Evolutionary conservation across 2,329 filamentous ascomycete species (phyloP).

Genomic region (Drechmeria coniospora): DNA sequence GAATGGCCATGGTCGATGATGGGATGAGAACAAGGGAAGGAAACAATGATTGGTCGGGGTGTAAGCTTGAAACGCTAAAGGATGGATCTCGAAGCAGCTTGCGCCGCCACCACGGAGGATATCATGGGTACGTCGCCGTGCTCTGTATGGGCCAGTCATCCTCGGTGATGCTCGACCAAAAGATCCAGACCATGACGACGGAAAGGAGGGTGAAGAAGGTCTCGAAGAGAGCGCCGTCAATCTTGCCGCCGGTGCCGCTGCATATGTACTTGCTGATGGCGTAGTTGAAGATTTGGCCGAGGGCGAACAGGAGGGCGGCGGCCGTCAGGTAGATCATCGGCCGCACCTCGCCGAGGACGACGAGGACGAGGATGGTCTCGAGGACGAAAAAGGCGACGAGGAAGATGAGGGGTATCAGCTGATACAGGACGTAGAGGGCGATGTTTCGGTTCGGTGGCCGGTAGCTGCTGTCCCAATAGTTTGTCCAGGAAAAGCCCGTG

Average conservation of each 20-base stretch:
- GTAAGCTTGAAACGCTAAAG: conserved; percentile 11
- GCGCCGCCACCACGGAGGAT: conserved; percentile 1
- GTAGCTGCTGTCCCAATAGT: conserved; percentile 52
- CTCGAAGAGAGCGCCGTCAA: conserved; percentile 86
- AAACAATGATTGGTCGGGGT: no score
- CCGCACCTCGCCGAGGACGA: conserved; percentile 71
- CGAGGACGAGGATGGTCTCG: conserved; percentile 69
- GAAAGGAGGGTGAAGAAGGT: conserved; percentile 81
- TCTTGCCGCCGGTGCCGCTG: conserved; percentile 64
- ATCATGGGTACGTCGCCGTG: conserved; percentile 23
- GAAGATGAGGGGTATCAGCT: conserved; percentile 76
- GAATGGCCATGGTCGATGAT: no score
- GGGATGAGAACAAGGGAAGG: no score
- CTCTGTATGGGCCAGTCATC: conserved; percentile 76
- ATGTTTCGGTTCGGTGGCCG: conserved; percentile 53
- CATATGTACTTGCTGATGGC: conserved; percentile 86
- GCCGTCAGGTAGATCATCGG: conserved; percentile 79
- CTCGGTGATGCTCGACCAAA: conserved; percentile 98
- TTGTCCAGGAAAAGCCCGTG: conserved; percentile 76
- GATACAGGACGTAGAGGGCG: conserved; percentile 86
- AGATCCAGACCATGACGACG: conserved; percentile 75
- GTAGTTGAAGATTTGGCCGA: conserved; percentile 94
- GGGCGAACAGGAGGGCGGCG: conserved; percentile 69
- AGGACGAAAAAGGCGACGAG: conserved; percentile 77
- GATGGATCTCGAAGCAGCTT: conserved; percentile 4